Evolutionary conservation across 2,329 filamentous ascomycete genomes (phyloP), one percentile per base, ranked within the genome.

Genomic region (Domatiomyces globalis): DNA sequence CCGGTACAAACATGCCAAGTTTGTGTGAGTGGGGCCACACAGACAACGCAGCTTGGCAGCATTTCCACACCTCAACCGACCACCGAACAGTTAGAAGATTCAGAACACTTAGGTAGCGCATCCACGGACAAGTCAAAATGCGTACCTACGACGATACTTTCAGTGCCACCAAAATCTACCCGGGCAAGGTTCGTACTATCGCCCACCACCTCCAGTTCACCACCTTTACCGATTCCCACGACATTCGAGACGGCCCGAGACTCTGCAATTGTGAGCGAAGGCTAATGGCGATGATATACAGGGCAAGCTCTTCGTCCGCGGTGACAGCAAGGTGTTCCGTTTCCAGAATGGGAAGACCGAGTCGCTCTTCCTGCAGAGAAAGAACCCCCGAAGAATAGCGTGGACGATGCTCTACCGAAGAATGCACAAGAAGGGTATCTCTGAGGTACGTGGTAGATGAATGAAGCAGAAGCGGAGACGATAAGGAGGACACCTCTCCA

Each of bases 301-400:
- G 92, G 92, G 92, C 80, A 96, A 96, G 81, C 85, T 98, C 79
- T 98, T 90, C 80, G 79, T 98, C 81, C 88, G 92, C 76, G 89
- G 90, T 72, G 92, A 98, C 82, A 94, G 86, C 88, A 98, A 96
- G 82, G 83, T 96, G 81, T 98, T 98, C 86, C 89, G 92, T 72
- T 98, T 98, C 86, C 88, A 95, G 78, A 95, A 94, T 78, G 88
- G 92, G 80, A 98, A 98, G 80, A 90, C 87, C 76, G 92, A 98
- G 79, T 95, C 88, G 64, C 87, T 98, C 65, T 98, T 98, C 84
- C 87, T 96, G 66, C 92, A 98, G 83, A 90, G 92, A 81, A 98
- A 98, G 87, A 98, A 98, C 84, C 92, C 92, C 73, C 90, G 92
- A 75, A 88, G 90, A 73, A 96, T 98, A 75, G 84, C 90, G 65